Evolutionary conservation across 192 early-diverging fungal genomes (phyloP), one percentile per base, ranked within the genome.

Genomic region (Umbelopsis sp.): DNA sequence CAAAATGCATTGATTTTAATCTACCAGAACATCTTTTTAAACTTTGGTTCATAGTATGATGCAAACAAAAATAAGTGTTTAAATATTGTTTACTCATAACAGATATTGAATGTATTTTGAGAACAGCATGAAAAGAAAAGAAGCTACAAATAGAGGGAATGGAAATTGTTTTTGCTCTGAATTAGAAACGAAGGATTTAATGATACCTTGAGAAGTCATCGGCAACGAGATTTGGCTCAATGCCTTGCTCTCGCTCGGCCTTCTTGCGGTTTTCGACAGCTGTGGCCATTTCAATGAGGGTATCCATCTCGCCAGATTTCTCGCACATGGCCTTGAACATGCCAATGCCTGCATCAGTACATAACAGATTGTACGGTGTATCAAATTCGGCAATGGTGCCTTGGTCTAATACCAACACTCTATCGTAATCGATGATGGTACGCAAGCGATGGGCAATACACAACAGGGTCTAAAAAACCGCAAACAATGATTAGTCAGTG

Each of bases 391-490:
- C 9, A 20, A 85, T 69, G 13, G 48, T 52, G 4, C 84, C 84
- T 20, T 68, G 48, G 46, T 85, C 82, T 5, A 89, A 71, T 1
- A 92, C 88, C 64, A 87, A 71, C 10, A 92, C 80, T 4, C 79
- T 79, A 69, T 92, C 88, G 67, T 87, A 92, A 72, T 90, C 90
- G 6, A 90, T 89, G 41, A 96, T 87, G 0, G 94, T 95, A 65
- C 86, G 82, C 51, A 95, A 64, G 15, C 94, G 86, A 72, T 98
- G 96, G 3, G 96, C 96, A 74, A 98, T 94, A 50, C 87, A 90
- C 37, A 98, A 68, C 23, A 98, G 71, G 1, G 95, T 96, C 15
- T 87, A 85, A 51, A 25, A 8, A 23, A 53, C 0, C 18, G 16
- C 15, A 61, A 35, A 8, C 1, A 33, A n/a, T 13, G 16, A 16